Evolutionary conservation across 305 asterid species (phyloP).

Genomic region (Euphrasia arctica): DNA sequence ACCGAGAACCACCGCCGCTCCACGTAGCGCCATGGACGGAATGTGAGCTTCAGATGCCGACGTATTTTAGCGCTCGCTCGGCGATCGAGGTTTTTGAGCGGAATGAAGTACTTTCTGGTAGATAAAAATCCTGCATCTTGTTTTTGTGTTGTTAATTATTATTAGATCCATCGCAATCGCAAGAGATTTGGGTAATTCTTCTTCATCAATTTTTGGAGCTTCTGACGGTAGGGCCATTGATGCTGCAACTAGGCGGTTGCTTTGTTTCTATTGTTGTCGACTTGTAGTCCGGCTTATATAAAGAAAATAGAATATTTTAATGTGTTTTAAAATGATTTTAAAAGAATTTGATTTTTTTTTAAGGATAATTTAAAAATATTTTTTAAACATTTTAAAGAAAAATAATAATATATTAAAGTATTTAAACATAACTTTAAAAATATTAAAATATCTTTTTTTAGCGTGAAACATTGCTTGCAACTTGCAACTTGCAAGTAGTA

Average conservation of each 20-base stretch:
- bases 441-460: too few relatives aligned
- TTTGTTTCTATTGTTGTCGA: not conserved
- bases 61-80: conserved; percentile 29
- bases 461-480: too few relatives aligned
- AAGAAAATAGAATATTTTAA: too few relatives aligned
- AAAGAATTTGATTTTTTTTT: too few relatives aligned
- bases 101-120: conserved; percentile 1
- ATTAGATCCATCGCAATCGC: conserved; percentile 14
- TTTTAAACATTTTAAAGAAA: too few relatives aligned
- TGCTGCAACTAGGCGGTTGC: conserved; percentile 18
- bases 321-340: too few relatives aligned
- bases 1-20: conserved; percentile 32
- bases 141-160: not conserved
- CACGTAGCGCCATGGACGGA: conserved; percentile 45
- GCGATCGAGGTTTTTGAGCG: conserved; percentile 24
- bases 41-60: conserved; percentile 25
- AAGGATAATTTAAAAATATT: too few relatives aligned
- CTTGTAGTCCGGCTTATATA: too few relatives aligned
- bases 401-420: too few relatives aligned
- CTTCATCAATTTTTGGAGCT: conserved; percentile 21
- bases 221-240: conserved; percentile 25
- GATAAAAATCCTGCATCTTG: not conserved
- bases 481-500: too few relatives aligned
- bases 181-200: conserved; percentile 1
- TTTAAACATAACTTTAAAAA: too few relatives aligned